phyloP scores from a whole-genome alignment of 2,329 filamentous ascomycete species.

The Gliomastix tumulicola region DNA sequence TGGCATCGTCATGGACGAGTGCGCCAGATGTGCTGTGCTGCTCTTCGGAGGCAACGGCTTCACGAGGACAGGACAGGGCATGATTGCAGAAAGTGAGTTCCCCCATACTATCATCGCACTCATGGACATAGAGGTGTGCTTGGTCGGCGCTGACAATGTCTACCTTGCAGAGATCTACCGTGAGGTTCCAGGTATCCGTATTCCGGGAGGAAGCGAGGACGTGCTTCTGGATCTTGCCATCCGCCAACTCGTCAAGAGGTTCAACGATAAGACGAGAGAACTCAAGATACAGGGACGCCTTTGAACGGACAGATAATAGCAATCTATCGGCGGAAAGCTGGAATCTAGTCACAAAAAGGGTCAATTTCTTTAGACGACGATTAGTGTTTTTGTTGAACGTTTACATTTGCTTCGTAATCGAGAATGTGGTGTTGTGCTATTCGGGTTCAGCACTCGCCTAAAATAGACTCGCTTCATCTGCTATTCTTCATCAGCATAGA shows the following conservation, averaged over 20 bases:
- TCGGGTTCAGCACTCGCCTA: too few relatives aligned
- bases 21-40: slow-evolving; percentile 60
- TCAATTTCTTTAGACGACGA: too few relatives aligned
- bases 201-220: slow-evolving; percentile 14
- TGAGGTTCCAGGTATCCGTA: slow-evolving; percentile 15
- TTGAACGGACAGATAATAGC: not conserved
- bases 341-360: too few relatives aligned
- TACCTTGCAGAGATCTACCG: slow-evolving; percentile 18
- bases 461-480: too few relatives aligned
- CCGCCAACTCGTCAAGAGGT: slow-evolving; percentile 11
- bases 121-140: too few relatives aligned
- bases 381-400: too few relatives aligned
- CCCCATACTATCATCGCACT: too few relatives aligned
- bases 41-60: slow-evolving; percentile 71
- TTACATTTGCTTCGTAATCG: too few relatives aligned
- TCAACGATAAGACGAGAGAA: slow-evolving; percentile 3
- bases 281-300: not conserved
- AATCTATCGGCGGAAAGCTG: too few relatives aligned
- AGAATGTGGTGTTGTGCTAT: too few relatives aligned
- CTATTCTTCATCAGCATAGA: too few relatives aligned
- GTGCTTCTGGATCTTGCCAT: slow-evolving; percentile 13
- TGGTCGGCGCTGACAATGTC: too few relatives aligned
- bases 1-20: slow-evolving; percentile 65
- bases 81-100: slow-evolving; percentile 60
- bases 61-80: slow-evolving; percentile 62